Evolutionary conservation across 257 asterid species (phyloP).

Genomic region (Verbena officinalis): DNA sequence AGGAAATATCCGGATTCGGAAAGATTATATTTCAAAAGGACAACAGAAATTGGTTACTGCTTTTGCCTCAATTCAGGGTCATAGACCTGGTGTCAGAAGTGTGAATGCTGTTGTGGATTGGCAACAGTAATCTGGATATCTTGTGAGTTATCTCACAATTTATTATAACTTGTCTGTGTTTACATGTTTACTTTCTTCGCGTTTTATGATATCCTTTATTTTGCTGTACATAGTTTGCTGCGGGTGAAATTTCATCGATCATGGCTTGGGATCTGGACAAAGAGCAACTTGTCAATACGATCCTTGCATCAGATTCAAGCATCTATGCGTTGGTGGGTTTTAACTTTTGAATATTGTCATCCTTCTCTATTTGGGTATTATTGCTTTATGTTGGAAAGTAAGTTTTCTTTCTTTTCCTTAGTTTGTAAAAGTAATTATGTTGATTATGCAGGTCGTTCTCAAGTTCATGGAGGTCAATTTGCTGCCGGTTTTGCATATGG

Average conservation of each 20-base stretch:
- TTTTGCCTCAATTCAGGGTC: conserved; percentile 88
- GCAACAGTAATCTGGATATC: conserved; percentile 98
- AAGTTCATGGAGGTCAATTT: conserved; percentile 88
- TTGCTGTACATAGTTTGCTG: conserved; percentile 79
- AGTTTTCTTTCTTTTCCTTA: conserved; percentile 15
- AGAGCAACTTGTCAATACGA: conserved; percentile 80
- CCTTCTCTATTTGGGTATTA: not conserved
- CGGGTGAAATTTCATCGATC: conserved; percentile 86
- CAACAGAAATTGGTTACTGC: conserved; percentile 87
- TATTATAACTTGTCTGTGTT: conserved; percentile 9
- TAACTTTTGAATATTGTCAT: not conserved
- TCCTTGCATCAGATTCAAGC: conserved; percentile 77
- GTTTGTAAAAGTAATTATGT: not conserved
- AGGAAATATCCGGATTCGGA: conserved; percentile 94
- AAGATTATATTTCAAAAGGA: conserved; percentile 71
- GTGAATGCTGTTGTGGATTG: conserved; percentile 97
- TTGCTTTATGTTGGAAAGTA: not conserved
- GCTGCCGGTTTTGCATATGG: conserved; percentile 95
- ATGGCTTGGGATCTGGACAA: conserved; percentile 98
- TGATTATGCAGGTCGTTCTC: conserved; percentile 73
- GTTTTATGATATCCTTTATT: conserved; percentile 21
- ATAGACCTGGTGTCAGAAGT: conserved; percentile 78
- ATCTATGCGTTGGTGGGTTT: conserved; percentile 87
- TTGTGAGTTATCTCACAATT: conserved; percentile 53
- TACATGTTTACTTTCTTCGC: conserved; percentile 5